Conservation (phyloP, 352 stramenopile genomes). For the Globisporangium polare region DNA sequence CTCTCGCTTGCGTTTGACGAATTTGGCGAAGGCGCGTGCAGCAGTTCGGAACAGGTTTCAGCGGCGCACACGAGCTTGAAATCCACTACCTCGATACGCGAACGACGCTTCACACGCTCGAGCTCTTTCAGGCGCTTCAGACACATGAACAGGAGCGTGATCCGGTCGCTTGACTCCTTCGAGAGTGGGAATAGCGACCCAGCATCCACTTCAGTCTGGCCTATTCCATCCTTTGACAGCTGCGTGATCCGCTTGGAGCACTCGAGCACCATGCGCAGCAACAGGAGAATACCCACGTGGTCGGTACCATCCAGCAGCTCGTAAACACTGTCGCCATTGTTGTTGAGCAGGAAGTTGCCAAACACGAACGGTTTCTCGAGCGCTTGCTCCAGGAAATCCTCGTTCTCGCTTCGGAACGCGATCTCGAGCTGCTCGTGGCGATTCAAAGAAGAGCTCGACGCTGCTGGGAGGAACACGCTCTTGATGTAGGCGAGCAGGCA, state of each 20-base stretch:
- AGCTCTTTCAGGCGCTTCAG: constrained; percentile 72
- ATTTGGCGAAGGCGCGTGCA: constrained; percentile 13
- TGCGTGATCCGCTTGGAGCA: constrained; percentile 54
- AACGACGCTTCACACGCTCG: constrained; percentile 5
- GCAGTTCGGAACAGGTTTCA: constrained; percentile 29
- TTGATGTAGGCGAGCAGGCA: constrained; percentile 67
- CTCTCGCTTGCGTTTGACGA: background rate
- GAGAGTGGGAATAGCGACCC: constrained; percentile 41
- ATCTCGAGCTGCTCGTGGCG: constrained; percentile 67
- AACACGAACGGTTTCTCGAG: constrained; percentile 50
- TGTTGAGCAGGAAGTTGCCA: constrained; percentile 49
- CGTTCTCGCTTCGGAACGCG: constrained; percentile 45
- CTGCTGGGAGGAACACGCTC: constrained; percentile 28
- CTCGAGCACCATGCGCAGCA: constrained; percentile 70
- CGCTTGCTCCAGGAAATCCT: constrained; percentile 64
- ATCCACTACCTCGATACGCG: constrained; percentile 20
- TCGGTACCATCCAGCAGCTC: constrained; percentile 55
- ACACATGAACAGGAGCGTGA: constrained; percentile 75
- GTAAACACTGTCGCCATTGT: constrained; percentile 34
- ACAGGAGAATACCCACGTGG: constrained; percentile 64
- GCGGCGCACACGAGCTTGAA: constrained; percentile 60
- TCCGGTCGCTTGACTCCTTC: constrained; percentile 47
- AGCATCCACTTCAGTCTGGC: background rate
- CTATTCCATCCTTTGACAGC: background rate
- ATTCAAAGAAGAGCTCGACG: background rate